phyloP scores from a whole-genome alignment of 148 eudicot genomes.

The Persicaria tinctoria region DNA sequence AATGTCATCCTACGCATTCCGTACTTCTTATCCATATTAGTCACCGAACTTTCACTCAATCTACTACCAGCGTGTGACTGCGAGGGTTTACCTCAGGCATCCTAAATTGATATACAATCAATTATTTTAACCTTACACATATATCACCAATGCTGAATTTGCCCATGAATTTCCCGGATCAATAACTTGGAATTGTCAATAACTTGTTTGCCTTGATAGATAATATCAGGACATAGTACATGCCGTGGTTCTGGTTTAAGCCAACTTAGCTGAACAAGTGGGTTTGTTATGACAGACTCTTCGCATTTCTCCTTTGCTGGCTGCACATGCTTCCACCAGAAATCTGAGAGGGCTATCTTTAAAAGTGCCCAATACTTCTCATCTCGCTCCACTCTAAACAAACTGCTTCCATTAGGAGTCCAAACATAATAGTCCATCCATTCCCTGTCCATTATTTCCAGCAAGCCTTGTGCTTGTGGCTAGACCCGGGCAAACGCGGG shows the following conservation, averaged over 20 bases:
- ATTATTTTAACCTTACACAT: not conserved
- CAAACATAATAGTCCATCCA: slow-evolving; percentile 88
- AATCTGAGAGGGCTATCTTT: slow-evolving; percentile 59
- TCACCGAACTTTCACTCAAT: not conserved
- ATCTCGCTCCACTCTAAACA: slow-evolving; percentile 60
- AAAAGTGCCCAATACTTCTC: slow-evolving; percentile 57
- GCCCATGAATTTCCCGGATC: slow-evolving; percentile 52
- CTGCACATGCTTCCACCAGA: slow-evolving; percentile 83
- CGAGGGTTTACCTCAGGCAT: not conserved
- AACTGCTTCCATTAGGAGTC: slow-evolving; percentile 70
- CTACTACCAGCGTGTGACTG: not conserved
- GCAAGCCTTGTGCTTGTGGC: slow-evolving; percentile 88
- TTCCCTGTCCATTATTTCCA: slow-evolving; percentile 75
- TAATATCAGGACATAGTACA: slow-evolving; percentile 35
- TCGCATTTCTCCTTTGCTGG: slow-evolving; percentile 56
- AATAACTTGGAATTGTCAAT: slow-evolving; percentile 44
- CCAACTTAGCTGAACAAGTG: slow-evolving; percentile 35
- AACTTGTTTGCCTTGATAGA: slow-evolving; percentile 43
- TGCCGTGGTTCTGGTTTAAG: slow-evolving; percentile 59
- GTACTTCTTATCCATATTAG: not conserved
- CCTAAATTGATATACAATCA: not conserved
- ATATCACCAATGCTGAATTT: slow-evolving; percentile 21
- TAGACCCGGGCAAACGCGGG: no score
- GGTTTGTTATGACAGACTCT: slow-evolving; percentile 33
- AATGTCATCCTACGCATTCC: not conserved